These are phyloP conservation scores for Podospora australis DNA, from an alignment of 495 filamentous ascomycete genomes.

Conservation along the genomic window DNA sequence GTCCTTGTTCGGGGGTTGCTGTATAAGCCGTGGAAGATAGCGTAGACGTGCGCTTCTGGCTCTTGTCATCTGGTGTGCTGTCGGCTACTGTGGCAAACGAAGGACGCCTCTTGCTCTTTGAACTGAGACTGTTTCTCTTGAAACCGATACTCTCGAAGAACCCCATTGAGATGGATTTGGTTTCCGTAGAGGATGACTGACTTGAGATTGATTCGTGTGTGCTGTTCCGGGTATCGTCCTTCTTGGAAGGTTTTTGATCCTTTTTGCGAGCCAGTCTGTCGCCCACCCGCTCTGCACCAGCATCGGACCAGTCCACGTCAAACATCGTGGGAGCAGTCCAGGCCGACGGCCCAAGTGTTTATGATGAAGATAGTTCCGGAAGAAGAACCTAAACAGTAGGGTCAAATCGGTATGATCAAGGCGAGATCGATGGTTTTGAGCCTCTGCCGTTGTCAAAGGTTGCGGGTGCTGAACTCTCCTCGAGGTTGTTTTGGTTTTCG, in stretches of 20 bases:
- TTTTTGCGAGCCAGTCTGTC: conserved; percentile 36
- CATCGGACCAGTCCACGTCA: conserved; percentile 47
- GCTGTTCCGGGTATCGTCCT: conserved; percentile 19
- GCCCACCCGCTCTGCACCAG: conserved; percentile 38
- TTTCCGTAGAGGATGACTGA: conserved; percentile 29
- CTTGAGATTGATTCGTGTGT: conserved; percentile 29
- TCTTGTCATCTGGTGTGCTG: not conserved
- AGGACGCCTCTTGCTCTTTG: conserved; percentile 22
- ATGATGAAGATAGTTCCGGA: not conserved
- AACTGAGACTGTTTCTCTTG: conserved; percentile 12
- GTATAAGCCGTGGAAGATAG: not conserved
- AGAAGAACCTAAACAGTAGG: no score
- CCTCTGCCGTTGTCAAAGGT: no score
- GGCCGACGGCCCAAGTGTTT: no score
- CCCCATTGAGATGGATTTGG: conserved; percentile 24
- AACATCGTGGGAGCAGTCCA: no score
- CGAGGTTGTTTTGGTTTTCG: no score
- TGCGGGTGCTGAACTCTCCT: no score
- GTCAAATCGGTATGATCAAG: no score
- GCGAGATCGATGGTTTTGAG: no score
- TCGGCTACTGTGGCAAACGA: conserved; percentile 7
- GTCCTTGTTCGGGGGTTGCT: not conserved
- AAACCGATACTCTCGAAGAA: conserved; percentile 26
- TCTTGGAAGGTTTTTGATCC: conserved; percentile 25
- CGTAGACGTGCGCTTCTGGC: conserved; percentile 5